These are phyloP conservation scores for Cymbidium sinense DNA, from an alignment of 106 monocot species.

Conservation along the genomic window DNA sequence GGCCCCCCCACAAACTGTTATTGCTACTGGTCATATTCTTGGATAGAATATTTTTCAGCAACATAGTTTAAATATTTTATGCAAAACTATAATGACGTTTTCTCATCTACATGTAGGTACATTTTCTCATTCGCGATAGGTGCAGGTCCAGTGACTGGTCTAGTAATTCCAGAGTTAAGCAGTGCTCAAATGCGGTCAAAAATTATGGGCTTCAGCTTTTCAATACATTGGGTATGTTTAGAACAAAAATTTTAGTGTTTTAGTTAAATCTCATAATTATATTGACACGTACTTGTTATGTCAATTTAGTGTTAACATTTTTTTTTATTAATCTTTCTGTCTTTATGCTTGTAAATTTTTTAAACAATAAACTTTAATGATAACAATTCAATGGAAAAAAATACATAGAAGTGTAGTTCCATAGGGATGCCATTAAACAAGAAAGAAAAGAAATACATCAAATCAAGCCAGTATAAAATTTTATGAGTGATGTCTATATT, in stretches of 20 bases:
- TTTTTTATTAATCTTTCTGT: too few relatives aligned
- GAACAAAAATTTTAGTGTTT: background rate
- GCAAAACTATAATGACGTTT: slow-evolving; percentile 5
- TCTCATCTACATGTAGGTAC: slow-evolving; percentile 40
- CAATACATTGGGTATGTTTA: slow-evolving; percentile 73
- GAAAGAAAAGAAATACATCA: too few relatives aligned
- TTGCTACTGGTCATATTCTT: background rate
- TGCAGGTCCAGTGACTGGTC: slow-evolving; percentile 84
- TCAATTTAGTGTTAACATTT: background rate
- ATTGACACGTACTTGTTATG: background rate
- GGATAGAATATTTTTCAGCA: background rate
- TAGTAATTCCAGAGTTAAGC: slow-evolving; percentile 83
- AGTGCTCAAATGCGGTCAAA: slow-evolving; percentile 50
- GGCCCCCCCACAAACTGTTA: too few relatives aligned
- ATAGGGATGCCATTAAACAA: too few relatives aligned
- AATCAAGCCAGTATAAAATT: too few relatives aligned
- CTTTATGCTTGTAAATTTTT: too few relatives aligned
- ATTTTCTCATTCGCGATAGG: slow-evolving; percentile 84
- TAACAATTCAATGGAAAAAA: too few relatives aligned
- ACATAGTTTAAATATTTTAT: background rate
- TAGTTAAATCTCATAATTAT: background rate
- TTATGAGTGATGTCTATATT: too few relatives aligned
- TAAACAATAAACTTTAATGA: too few relatives aligned
- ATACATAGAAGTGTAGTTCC: too few relatives aligned
- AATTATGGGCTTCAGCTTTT: slow-evolving; percentile 74